These are phyloP conservation scores for Immersiporthe knoxdaviesiana DNA, from an alignment of 2,329 filamentous ascomycete genomes.

Conservation along the genomic window DNA sequence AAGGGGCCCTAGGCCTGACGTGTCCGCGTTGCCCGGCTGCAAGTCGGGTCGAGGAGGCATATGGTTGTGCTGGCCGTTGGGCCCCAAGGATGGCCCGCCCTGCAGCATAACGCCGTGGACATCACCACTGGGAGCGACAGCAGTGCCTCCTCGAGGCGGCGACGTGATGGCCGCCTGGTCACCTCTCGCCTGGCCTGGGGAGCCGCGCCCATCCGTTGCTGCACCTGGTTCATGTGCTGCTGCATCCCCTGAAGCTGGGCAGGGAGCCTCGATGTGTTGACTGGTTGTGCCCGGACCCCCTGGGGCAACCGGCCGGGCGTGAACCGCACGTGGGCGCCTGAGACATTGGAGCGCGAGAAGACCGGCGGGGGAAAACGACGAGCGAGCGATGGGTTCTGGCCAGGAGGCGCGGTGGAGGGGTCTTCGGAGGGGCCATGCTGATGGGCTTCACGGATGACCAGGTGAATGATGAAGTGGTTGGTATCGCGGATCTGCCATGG, in stretches of 20 bases:
- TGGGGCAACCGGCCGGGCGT: background rate
- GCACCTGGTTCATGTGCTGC: conserved; percentile 50
- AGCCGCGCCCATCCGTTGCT: conserved; percentile 45
- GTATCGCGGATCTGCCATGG: conserved; percentile 45
- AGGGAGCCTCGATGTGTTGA: conserved; percentile 34
- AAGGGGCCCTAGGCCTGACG: conserved; percentile 37
- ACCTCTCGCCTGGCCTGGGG: conserved; percentile 49
- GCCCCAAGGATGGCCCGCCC: conserved; percentile 45
- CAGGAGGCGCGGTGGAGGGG: conserved; percentile 31
- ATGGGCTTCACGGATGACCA: conserved; percentile 51
- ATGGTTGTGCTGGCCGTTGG: conserved; percentile 29
- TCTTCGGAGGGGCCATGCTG: conserved; percentile 37
- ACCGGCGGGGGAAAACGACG: conserved; percentile 19
- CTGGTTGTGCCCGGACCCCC: conserved; percentile 22
- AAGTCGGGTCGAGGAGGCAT: conserved; percentile 33
- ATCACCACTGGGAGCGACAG: conserved; percentile 53
- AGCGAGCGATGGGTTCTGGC: conserved; percentile 33
- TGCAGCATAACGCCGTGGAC: conserved; percentile 53
- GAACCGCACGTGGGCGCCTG: conserved; percentile 11
- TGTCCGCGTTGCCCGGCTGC: conserved; percentile 28
- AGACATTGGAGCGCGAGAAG: conserved; percentile 23
- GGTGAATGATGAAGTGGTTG: conserved; percentile 56
- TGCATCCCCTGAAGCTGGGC: conserved; percentile 47
- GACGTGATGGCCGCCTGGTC: conserved; percentile 33
- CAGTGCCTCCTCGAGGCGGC: conserved; percentile 32